phyloP scores from a whole-genome alignment of 2,329 filamentous ascomycete genomes.

The Cytospora leucostoma region DNA sequence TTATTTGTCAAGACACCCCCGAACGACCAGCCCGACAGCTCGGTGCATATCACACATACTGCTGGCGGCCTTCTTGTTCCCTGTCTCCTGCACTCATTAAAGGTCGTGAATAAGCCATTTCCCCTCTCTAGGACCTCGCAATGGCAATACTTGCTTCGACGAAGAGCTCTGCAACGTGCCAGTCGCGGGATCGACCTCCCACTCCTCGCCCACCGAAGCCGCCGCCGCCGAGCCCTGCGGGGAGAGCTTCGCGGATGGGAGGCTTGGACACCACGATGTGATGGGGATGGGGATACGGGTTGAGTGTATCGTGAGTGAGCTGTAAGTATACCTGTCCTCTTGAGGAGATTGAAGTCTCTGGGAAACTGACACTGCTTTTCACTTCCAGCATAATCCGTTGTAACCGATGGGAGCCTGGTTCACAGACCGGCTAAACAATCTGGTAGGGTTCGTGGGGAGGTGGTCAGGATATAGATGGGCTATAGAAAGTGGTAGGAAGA shows the following conservation, averaged over 20 bases:
- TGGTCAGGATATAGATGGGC: neutral
- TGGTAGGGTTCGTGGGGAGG: neutral
- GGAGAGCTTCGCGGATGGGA: neutral
- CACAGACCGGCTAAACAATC: neutral
- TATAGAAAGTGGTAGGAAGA: neutral
- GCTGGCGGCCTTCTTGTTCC: neutral
- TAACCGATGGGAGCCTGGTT: neutral
- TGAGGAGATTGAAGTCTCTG: neutral
- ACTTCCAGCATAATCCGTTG: neutral
- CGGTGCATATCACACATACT: neutral
- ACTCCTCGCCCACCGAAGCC: constrained; percentile 42
- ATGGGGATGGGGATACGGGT: too few relatives aligned
- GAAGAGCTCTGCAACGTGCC: constrained; percentile 5
- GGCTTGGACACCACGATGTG: neutral
- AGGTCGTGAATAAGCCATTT: neutral
- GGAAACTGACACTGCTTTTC: neutral
- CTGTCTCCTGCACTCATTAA: neutral
- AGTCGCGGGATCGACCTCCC: constrained; percentile 39
- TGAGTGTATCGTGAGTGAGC: neutral
- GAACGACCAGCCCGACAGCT: too few relatives aligned
- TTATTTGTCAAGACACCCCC: too few relatives aligned
- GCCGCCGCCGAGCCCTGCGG: constrained; percentile 33
- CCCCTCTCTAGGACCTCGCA: neutral
- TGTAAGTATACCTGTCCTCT: too few relatives aligned
- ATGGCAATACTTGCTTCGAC: constrained; percentile 1